Evolutionary conservation across 164 flowering plant genomes (phyloP), one percentile per base, ranked within the genome.

Genomic region (Piper betle): DNA sequence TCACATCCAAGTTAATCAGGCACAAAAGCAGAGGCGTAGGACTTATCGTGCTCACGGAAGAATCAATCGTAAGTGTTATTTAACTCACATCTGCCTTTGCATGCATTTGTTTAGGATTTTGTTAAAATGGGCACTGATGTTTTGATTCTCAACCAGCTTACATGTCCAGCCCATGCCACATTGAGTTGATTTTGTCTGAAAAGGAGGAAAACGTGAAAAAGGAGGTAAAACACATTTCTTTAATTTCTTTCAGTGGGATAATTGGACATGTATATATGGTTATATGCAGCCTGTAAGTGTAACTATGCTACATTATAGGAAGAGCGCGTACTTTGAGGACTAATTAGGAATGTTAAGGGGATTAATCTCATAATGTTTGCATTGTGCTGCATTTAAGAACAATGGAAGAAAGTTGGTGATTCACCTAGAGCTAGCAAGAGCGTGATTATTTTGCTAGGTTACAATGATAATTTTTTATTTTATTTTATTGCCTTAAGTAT

Each of bases 101-200:
- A 37, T 62, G 15, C 12, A 33, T 62, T 5, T 8, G 53, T 15
- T 10, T 20, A 25, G 39, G 37, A 33, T 25, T 7, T 25, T 12
- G n/a, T 37, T 8, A 12, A 50, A 0, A 1, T 10, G 25, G 37
- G 25, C 3, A 25, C 0, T 4, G 39, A 15, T 37, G 11, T 39
- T 6, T 33, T 58, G 0, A 40, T 11, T 3, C 6, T 41, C 1
- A 15, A 65, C 64, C 91, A 87, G 97, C 96, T 6, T 91, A 91
- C 60, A 91, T 91, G 97, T 87, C 96, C 6, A 82, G 87, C 10
- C 96, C 96, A 0, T 91, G 97, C 75, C 97, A 91, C 65, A 91
- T 91, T 61, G 97, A 91, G 77, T 72, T 91, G 82, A 76, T 72
- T 40, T 72, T 91, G 71, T 87, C 96, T 2, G 96, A 91, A 66